Evolutionary conservation across 768 basidiomycete species (phyloP).

Genomic region (Mycena sanguinolenta): DNA sequence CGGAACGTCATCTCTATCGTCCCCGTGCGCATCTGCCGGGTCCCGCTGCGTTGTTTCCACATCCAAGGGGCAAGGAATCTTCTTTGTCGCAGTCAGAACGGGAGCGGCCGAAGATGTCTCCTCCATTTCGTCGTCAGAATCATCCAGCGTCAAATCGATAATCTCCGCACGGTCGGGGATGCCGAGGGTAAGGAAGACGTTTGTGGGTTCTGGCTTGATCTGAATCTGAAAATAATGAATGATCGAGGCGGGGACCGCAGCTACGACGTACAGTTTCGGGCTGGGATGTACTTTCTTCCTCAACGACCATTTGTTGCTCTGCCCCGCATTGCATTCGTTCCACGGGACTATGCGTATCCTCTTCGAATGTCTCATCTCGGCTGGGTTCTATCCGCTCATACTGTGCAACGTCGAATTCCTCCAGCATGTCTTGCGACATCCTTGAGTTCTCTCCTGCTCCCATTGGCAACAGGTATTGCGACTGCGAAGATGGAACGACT

Average conservation of each 20-base stretch:
- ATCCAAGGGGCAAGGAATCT: neutral
- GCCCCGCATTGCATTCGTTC: neutral
- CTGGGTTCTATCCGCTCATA: neutral
- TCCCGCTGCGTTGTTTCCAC: neutral
- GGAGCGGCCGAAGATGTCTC: neutral
- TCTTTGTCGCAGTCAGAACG: neutral
- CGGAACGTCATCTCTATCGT: neutral
- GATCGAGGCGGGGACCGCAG: neutral
- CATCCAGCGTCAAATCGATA: constrained; percentile 33
- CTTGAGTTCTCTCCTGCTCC: neutral
- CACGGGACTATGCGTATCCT: neutral
- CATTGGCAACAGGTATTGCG: neutral
- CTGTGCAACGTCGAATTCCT: neutral
- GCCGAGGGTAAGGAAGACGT: neutral
- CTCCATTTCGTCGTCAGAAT: constrained; percentile 30
- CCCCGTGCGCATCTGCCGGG: too few species aligned
- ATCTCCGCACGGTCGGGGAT: neutral
- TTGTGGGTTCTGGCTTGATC: constrained; percentile 9
- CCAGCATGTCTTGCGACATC: neutral
- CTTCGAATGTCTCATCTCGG: neutral
- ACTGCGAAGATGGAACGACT: neutral
- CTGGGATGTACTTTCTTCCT: neutral
- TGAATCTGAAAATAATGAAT: neutral
- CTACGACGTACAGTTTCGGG: neutral
- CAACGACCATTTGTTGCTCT: neutral